Evolutionary conservation across 495 filamentous ascomycete species (phyloP).

Genomic region (Aspergillus cavernicola): DNA sequence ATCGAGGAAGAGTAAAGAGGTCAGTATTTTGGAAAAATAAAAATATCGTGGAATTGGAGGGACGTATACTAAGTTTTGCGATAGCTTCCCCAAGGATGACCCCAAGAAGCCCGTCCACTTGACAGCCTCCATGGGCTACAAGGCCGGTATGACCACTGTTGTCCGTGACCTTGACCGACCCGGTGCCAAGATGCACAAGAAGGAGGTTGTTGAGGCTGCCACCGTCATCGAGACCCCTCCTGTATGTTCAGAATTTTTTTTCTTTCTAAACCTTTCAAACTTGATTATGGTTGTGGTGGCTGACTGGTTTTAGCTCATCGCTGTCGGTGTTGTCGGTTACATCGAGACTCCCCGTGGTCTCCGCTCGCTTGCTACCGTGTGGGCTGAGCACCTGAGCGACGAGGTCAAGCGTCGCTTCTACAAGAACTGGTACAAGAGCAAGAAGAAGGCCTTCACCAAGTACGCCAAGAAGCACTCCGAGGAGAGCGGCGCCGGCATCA

Average conservation of each 20-base stretch:
- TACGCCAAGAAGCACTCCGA: slow-evolving; percentile 99
- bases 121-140: slow-evolving; percentile 98
- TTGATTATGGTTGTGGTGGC: not conserved
- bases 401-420: slow-evolving; percentile 99
- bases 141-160: slow-evolving; percentile 99
- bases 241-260: slow-evolving; percentile 55
- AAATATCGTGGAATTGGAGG: slow-evolving; percentile 17
- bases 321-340: slow-evolving; percentile 99
- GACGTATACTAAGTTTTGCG: slow-evolving; percentile 38
- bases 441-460: slow-evolving; percentile 99
- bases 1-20: slow-evolving; percentile 98
- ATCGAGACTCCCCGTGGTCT: slow-evolving; percentile 99
- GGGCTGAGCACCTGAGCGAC: slow-evolving; percentile 98
- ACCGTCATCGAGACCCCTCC: slow-evolving; percentile 99
- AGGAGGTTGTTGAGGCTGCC: slow-evolving; percentile 99
- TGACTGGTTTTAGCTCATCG: slow-evolving; percentile 69
- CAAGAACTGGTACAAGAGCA: slow-evolving; percentile 99
- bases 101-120: slow-evolving; percentile 98
- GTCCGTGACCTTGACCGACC: slow-evolving; percentile 99
- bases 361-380: slow-evolving; percentile 98
- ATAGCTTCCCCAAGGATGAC: slow-evolving; percentile 99
- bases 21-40: slow-evolving; percentile 43
- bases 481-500: slow-evolving; percentile 80
- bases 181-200: slow-evolving; percentile 99
- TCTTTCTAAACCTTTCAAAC: slow-evolving; percentile 1